Evolutionary conservation across 805 yeast genomes (phyloP), one percentile per base, ranked within the genome.

Genomic region (Geotrichum ghanense): DNA sequence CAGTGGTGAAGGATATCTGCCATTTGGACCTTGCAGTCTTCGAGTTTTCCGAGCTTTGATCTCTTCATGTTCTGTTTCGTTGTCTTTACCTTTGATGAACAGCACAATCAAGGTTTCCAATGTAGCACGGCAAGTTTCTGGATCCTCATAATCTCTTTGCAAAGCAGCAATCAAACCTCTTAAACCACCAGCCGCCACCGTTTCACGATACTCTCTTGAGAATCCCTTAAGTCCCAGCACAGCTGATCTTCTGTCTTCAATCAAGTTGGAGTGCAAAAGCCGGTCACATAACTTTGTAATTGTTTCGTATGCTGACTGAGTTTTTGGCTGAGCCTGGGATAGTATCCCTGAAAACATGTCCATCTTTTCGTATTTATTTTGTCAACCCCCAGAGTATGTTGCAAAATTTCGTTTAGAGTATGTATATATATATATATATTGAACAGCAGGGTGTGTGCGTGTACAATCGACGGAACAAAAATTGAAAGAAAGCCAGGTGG

Each of bases 181-280:
- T 26, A 89, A 68, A 1, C 95, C 97, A 50, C 81, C 77, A 27
- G 95, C 94, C 42, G 89, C 86, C 1, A 92, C 97, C 1, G 81
- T 71, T 63, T 92, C 99, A 50, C 98, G 69, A 61, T 82, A 87
- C 55, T 87, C 86, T 47, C 97, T 72, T 50, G 94, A 78, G 61
- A 87, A 88, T 39, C 94, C 84, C 59, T 90, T 89, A 51, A 92
- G 69, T 0, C 95, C 90, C 31, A 90, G 70, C 3, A 90, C 84
- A 0, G 97, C 97, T 1, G 96, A 90, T 46, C 95, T 69, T 51
- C 97, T 72, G 64, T 92, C 98, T 23, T 83, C 78, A 2, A 92
- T 72, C 51, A 84, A 64, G 0, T 83, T 81, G 2, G 97, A 81
- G 65, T 92, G 87, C 41, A 79, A 76, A 47, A 90, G 74, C 39